Evolutionary conservation across 108 stramenopile species (phyloP).

Genomic region (Seminavis robusta): DNA sequence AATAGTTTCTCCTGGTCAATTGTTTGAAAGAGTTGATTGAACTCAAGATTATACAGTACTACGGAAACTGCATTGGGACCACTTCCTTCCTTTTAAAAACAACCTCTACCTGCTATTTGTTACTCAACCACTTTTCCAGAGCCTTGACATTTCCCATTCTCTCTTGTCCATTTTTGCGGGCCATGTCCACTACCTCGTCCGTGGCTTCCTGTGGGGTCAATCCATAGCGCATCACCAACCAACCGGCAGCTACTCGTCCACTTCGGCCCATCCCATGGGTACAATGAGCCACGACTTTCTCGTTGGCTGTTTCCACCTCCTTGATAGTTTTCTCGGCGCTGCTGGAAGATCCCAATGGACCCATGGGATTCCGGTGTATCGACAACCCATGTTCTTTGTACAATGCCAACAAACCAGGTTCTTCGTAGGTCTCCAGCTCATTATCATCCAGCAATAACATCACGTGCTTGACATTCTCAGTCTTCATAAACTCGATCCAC

Average conservation of each 20-base stretch:
- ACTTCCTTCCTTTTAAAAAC: no score
- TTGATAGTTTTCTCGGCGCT: not conserved
- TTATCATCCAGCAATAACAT: slow-evolving; percentile 23
- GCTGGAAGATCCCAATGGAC: not conserved
- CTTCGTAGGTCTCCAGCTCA: slow-evolving; percentile 30
- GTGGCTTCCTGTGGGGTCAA: slow-evolving; percentile 20
- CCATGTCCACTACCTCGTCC: slow-evolving; percentile 17
- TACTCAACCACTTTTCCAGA: slow-evolving; percentile 8
- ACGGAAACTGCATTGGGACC: no score
- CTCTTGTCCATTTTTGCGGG: slow-evolving; percentile 16
- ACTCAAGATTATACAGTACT: no score
- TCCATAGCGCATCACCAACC: slow-evolving; percentile 23
- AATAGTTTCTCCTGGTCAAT: no score
- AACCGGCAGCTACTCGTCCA: slow-evolving; percentile 34
- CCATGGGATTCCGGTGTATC: slow-evolving; percentile 18
- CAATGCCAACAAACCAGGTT: slow-evolving; percentile 25
- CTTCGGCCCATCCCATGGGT: slow-evolving; percentile 30
- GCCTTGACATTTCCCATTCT: slow-evolving; percentile 15
- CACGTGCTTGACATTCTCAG: slow-evolving; percentile 22
- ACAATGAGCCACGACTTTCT: slow-evolving; percentile 30
- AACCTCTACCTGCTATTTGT: no score
- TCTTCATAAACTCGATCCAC: slow-evolving; percentile 33
- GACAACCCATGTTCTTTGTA: slow-evolving; percentile 19
- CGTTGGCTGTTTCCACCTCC: not conserved
- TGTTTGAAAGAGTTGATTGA: no score